Percentiles rank a stretch among this genome's conserved stretches.
These are phyloP conservation scores for Cercospora nicotianae DNA, from an alignment of 2,329 filamentous ascomycete genomes.

Conservation along the genomic window DNA sequence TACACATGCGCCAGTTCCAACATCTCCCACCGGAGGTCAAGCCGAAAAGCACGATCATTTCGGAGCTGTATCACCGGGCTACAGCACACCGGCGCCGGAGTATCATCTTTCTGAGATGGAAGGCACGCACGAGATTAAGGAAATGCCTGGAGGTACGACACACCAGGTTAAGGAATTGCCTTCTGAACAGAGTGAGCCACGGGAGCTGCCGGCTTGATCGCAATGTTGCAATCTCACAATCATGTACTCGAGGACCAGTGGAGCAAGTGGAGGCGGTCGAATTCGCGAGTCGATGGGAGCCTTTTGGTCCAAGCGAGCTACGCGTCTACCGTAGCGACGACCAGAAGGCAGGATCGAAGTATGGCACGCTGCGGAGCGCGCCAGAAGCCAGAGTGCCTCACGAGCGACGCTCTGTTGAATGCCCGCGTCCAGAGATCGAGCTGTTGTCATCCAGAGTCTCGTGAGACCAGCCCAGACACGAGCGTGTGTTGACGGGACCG, in stretches of 20 bases:
- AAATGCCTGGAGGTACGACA: constrained; percentile 9
- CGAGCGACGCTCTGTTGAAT: not conserved
- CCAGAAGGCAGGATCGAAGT: not conserved
- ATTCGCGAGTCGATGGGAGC: not conserved
- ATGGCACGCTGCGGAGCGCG: not conserved
- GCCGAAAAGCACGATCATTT: constrained; percentile 9
- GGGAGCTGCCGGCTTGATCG: constrained; percentile 14
- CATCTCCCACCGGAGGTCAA: not conserved
- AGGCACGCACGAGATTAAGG: constrained; percentile 1
- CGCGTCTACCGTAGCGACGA: not conserved
- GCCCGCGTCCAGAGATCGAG: not conserved
- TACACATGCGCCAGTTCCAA: not conserved
- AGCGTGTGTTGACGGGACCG: not conserved
- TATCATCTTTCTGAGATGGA: constrained; percentile 18
- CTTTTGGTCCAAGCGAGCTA: not conserved
- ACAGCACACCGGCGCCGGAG: constrained; percentile 7
- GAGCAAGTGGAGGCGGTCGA: not conserved
- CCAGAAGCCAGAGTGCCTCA: not conserved
- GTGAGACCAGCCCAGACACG: not conserved
- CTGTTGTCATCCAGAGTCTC: not conserved
- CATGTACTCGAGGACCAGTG: too few species aligned
- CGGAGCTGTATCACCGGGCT: not conserved
- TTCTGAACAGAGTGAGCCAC: not conserved
- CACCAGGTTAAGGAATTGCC: constrained; percentile 13
- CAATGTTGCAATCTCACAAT: too few species aligned